A percentile compares a stretch with the other conserved stretches of the same genome.
Evolutionary conservation across 306 rosid genomes (phyloP).

Genomic region (Vigna nakashimae): DNA sequence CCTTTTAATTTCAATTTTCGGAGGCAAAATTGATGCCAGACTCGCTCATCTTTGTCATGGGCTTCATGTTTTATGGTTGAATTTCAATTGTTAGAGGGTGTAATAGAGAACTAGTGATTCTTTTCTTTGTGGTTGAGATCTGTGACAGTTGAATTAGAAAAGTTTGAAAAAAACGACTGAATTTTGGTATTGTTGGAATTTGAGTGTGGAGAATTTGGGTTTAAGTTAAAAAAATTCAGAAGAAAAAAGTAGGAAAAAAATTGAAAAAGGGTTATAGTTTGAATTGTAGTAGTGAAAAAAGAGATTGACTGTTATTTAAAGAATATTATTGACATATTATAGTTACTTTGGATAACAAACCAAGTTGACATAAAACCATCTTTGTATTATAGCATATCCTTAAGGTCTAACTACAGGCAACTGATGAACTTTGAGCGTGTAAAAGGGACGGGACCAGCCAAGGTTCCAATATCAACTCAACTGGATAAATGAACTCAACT

Average conservation of each 20-base stretch:
- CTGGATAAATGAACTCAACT: too few relatives aligned
- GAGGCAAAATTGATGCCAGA: background rate
- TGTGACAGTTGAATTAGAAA: conserved; percentile 54
- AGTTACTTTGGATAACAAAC: background rate
- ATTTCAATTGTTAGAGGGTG: conserved; percentile 43
- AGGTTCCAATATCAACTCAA: too few relatives aligned
- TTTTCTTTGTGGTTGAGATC: conserved; percentile 25
- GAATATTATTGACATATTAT: background rate
- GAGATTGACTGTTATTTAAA: background rate
- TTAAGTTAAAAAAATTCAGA: conserved; percentile 17
- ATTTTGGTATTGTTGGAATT: conserved; percentile 38
- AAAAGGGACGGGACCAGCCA: background rate
- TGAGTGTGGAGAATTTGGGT: conserved; percentile 61
- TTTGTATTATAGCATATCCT: background rate
- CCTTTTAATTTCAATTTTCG: conserved; percentile 24
- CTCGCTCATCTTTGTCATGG: background rate
- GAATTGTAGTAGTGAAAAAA: background rate
- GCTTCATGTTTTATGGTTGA: conserved; percentile 24
- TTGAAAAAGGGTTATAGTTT: background rate
- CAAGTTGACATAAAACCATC: background rate
- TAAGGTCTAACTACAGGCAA: conserved; percentile 10
- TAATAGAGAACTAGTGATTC: conserved; percentile 55
- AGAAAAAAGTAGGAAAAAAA: background rate
- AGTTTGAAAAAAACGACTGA: conserved; percentile 11
- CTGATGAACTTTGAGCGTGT: background rate